These are phyloP conservation scores for Saturnispora gosingensis DNA, from an alignment of 805 yeast genomes.

Conservation along the genomic window DNA sequence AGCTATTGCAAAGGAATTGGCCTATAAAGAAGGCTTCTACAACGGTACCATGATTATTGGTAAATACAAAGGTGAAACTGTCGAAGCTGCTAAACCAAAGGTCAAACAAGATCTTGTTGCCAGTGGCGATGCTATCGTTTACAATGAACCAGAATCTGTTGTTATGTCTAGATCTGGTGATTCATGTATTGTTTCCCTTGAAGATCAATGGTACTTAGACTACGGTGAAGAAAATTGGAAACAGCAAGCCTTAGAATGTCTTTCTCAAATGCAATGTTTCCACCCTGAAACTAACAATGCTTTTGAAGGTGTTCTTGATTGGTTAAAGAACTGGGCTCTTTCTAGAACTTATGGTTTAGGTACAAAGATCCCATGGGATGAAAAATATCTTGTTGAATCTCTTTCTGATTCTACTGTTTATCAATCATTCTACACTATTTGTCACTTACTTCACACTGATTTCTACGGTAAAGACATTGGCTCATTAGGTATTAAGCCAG, in stretches of 20 bases:
- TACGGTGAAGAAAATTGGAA: constrained; percentile 95
- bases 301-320: constrained; percentile 86
- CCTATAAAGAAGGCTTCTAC: constrained; percentile 95
- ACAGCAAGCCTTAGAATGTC: constrained; percentile 67
- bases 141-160: constrained; percentile 86
- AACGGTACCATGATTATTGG: constrained; percentile 79
- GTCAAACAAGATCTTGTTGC: constrained; percentile 75
- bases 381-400: constrained; percentile 84
- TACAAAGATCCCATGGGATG: constrained; percentile 94
- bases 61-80: constrained; percentile 77
- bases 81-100: constrained; percentile 83
- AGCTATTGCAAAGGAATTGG: constrained; percentile 86
- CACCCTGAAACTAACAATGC: constrained; percentile 80
- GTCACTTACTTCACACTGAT: constrained; percentile 79
- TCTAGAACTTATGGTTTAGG: constrained; percentile 96
- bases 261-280: constrained; percentile 67
- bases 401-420: constrained; percentile 93
- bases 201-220: constrained; percentile 97
- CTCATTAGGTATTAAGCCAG: constrained; percentile 62
- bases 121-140: constrained; percentile 72
- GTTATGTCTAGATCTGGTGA: constrained; percentile 96
- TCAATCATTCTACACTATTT: constrained; percentile 88
- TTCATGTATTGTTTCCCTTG: constrained; percentile 90
- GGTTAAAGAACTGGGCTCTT: constrained; percentile 98
- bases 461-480: constrained; percentile 74